Base-by-base conservation (phyloP, 2,329 filamentous ascomycete genomes). In the Scedosporium apiospermum region DNA sequence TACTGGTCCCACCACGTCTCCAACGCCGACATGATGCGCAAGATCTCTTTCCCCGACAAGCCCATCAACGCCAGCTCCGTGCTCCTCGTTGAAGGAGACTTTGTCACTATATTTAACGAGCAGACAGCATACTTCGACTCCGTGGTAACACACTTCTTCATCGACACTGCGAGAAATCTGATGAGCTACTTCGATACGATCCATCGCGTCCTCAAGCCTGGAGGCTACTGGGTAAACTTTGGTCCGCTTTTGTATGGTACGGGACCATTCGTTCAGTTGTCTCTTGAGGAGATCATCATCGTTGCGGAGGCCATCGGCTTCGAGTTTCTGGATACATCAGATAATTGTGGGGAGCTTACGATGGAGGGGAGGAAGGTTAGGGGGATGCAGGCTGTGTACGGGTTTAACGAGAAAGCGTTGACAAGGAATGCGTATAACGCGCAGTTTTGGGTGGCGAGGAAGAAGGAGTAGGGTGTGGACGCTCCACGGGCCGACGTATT, bases 131-230 rank as follows among this genome's bases (percentile, higher is more conserved):
- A 66, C 3, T 85, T 76, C 68, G 82, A 85, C 61, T 73, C 77
- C 0, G 70, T 86, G 0, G 69, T 84, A 0, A 84, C 83, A 0
- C 77, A 84, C 53, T 86, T 85, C 71, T 85, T 86, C 70, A 84
- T 86, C 65, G 83, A 86, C 67, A 86, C 82, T 0, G 82, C 83
- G 0, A 76, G 81, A 0, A 85, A 85, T 62, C 68, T 84, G 1
- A 74, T 84, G 68, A 71, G 67, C 0, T 86, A 85, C 64, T 73
- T 85, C 5, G 80, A 85, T 42, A 82, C 77, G 0, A 84, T 84
- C 53, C 73, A 79, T 59, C 69, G 69, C 0, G 66, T 82, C 0
- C 73, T 86, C 2, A 75, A 72, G 53, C 67, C 70, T 0, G 81
- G 80, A 0, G 82, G 82, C 0, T 68, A 74, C 42, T 85, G 82